Evolutionary conservation across 1,284 basidiomycete genomes (phyloP).

Genomic region (Cryptococcus sp.): DNA sequence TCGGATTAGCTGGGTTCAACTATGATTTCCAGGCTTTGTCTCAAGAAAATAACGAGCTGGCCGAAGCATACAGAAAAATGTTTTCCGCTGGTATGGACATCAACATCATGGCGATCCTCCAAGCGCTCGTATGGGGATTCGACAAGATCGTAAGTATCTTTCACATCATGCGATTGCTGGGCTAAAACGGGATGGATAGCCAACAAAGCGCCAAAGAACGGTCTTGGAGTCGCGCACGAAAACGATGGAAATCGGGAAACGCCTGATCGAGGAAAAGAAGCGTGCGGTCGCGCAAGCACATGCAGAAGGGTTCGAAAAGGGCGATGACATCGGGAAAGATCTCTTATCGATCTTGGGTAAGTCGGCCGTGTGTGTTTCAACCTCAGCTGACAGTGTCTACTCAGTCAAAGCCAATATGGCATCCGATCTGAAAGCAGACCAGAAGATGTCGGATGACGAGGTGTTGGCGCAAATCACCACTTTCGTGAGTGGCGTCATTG

Average conservation of each 20-base stretch:
- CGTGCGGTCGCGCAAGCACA: slow-evolving; percentile 39
- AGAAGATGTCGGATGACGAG: slow-evolving; percentile 66
- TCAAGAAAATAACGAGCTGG: slow-evolving; percentile 38
- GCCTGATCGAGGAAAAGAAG: slow-evolving; percentile 62
- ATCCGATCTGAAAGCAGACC: slow-evolving; percentile 58
- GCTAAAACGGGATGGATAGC: slow-evolving; percentile 18
- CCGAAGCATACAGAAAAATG: slow-evolving; percentile 42
- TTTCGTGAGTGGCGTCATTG: slow-evolving; percentile 57
- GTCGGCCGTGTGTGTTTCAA: slow-evolving; percentile 23
- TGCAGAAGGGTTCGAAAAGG: slow-evolving; percentile 46
- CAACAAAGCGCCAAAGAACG: slow-evolving; percentile 48
- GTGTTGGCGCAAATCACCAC: slow-evolving; percentile 75
- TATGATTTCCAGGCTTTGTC: slow-evolving; percentile 60
- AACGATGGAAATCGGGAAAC: slow-evolving; percentile 58
- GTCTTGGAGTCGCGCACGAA: slow-evolving; percentile 55
- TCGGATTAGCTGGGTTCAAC: slow-evolving; percentile 70
- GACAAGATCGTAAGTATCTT: slow-evolving; percentile 59
- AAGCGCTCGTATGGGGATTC: slow-evolving; percentile 64
- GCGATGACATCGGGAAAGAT: slow-evolving; percentile 57
- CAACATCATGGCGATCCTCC: slow-evolving; percentile 61
- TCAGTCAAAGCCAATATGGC: slow-evolving; percentile 65
- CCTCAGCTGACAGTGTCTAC: background rate
- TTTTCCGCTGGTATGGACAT: slow-evolving; percentile 46
- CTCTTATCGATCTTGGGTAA: slow-evolving; percentile 58
- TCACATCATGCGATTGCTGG: background rate